Evolutionary conservation across 2,329 filamentous ascomycete genomes (phyloP), one percentile per base, ranked within the genome.

Genomic region (Aspergillus sp.): DNA sequence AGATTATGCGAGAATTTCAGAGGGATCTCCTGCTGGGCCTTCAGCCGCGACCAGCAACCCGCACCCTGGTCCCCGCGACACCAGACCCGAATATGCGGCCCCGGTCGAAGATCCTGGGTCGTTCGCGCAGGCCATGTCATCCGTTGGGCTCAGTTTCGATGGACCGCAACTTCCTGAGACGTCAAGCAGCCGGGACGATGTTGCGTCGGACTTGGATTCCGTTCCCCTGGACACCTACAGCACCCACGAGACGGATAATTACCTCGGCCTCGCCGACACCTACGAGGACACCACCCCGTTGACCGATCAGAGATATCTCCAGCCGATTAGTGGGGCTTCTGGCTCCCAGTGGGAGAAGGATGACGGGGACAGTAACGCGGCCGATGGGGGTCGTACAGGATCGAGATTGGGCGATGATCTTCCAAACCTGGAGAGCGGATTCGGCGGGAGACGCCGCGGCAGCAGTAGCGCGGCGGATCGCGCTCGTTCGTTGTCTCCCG

Each of bases 371-470:
- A 62, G 59, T 17, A 68, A 67, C 39, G 68, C 68, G 37, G 54
- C 67, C 26, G 61, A 61, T 12, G 56, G 57, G 26, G 35, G 27
- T 24, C 55, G 60, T 26, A 54, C 60, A 17, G 58, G 52, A n/a
- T 64, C 69, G 13, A 64, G 68, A 34, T 58, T 77, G 20, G 75
- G 74, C n/a, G 76, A 80, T 53, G 71, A 80, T 51, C 57, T 78
- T 30, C 63, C 60, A 5, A 61, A 69, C 36, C 51, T 80, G 29
- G 83, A 89, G 57, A 67, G 69, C 29, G 74, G 72, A 4, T 57
- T 68, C 34, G 61, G 65, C 27, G 56, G 68, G 5, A 58, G 72
- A 38, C 66, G 68, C 40, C 66, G 67, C 40, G 75, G 72, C 43
- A 74, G 76, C 53, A 74, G 78, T 33, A 57, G 55, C 31, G 56